Conservation (phyloP, 352 stramenopile genomes). For the Phytophthora meadii region DNA sequence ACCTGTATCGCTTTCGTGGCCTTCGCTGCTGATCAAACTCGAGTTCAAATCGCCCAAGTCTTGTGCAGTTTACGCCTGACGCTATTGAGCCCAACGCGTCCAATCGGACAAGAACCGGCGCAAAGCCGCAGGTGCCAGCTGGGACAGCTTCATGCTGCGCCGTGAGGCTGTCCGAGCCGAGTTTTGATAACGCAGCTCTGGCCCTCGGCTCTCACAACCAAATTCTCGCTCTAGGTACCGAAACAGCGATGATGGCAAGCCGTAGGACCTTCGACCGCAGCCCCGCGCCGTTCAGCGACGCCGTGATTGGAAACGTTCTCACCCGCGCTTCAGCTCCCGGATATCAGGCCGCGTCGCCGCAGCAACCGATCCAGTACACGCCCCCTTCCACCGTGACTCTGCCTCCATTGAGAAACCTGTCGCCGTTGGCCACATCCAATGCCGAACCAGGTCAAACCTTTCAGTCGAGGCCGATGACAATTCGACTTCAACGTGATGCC, state of each 20-base stretch:
- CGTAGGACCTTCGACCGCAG: slow-evolving; percentile 24
- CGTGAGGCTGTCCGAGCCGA: slow-evolving; percentile 22
- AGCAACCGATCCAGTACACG: slow-evolving; percentile 8
- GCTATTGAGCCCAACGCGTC: slow-evolving; percentile 24
- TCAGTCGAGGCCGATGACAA: slow-evolving; percentile 10
- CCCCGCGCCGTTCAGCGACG: slow-evolving; percentile 34
- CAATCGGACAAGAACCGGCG: slow-evolving; percentile 11
- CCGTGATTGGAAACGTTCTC: slow-evolving; percentile 38
- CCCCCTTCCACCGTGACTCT: slow-evolving; percentile 9
- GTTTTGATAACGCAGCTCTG: slow-evolving; percentile 37
- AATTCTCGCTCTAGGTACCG: slow-evolving; percentile 11
- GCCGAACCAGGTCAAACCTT: slow-evolving; percentile 17
- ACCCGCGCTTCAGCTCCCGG: slow-evolving; percentile 14
- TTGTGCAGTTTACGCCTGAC: slow-evolving; percentile 44
- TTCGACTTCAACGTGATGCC: slow-evolving; percentile 15
- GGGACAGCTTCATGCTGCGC: slow-evolving; percentile 31
- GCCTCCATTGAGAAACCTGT: slow-evolving; percentile 27
- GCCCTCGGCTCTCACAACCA: slow-evolving; percentile 19
- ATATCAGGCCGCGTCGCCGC: background rate
- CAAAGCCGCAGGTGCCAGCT: slow-evolving; percentile 28
- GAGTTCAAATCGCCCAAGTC: slow-evolving; percentile 35
- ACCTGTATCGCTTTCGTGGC: too few species aligned
- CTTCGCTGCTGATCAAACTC: slow-evolving; percentile 1
- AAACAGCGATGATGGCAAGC: slow-evolving; percentile 36
- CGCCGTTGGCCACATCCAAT: slow-evolving; percentile 8